These are phyloP conservation scores for Cyberlindnera bimundalis DNA, from an alignment of 805 yeast genomes.

Conservation along the genomic window DNA sequence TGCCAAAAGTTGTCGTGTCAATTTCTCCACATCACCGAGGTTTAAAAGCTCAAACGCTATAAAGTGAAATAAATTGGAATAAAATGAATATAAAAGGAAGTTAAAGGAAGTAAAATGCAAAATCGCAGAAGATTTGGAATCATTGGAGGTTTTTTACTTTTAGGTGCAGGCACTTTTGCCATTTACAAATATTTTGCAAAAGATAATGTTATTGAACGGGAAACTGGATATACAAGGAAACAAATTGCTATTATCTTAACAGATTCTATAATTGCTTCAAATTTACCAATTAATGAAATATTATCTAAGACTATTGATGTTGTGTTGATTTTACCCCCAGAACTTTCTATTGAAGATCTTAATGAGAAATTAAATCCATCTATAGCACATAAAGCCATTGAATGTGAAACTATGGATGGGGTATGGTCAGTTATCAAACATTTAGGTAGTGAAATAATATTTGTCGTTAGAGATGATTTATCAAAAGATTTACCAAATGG, in stretches of 20 bases:
- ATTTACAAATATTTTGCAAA: constrained; percentile 11
- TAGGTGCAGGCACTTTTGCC: constrained; percentile 13
- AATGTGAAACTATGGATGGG: constrained; percentile 46
- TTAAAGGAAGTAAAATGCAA: not conserved
- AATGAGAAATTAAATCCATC: constrained; percentile 24
- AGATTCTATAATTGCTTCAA: constrained; percentile 27
- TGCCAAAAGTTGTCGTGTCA: no score
- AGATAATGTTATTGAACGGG: not conserved
- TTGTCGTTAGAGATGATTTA: constrained; percentile 29
- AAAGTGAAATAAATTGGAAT: not conserved
- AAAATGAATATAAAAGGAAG: not conserved
- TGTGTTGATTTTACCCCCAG: constrained; percentile 36
- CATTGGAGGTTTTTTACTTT: constrained; percentile 10
- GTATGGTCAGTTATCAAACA: constrained; percentile 56
- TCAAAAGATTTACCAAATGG: constrained; percentile 30
- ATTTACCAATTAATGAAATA: constrained; percentile 25
- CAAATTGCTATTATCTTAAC: constrained; percentile 25
- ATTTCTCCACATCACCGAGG: no score
- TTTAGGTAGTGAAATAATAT: constrained; percentile 35
- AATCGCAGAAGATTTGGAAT: constrained; percentile 8
- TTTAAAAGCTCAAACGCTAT: not conserved
- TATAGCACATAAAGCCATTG: constrained; percentile 28
- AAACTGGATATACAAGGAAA: constrained; percentile 19
- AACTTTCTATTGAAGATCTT: constrained; percentile 19
- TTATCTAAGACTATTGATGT: constrained; percentile 27